Percentiles rank a stretch among this genome's conserved stretches.
phyloP scores from a whole-genome alignment of 139 green algal species.

The Closterium sp. region DNA sequence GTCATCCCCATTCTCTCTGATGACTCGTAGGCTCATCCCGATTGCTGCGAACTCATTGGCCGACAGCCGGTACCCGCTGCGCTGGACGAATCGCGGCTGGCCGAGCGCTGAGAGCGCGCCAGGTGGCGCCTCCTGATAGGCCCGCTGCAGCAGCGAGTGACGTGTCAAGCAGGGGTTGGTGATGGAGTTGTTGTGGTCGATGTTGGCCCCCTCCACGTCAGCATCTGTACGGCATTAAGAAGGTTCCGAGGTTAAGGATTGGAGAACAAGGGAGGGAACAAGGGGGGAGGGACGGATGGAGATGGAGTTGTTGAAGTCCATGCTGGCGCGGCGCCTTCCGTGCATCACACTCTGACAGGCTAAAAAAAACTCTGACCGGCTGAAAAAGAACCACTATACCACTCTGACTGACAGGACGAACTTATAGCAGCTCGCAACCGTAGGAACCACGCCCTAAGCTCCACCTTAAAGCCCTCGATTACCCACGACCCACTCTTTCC shows the following conservation, averaged over 20 bases:
- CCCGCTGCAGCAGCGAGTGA: neutral
- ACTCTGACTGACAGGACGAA: too few species aligned
- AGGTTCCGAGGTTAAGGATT: neutral
- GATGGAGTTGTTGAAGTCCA: too few species aligned
- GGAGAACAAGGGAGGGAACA: neutral
- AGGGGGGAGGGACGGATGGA: too few species aligned
- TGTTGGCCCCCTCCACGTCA: constrained; percentile 15
- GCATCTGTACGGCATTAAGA: neutral
- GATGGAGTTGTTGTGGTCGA: constrained; percentile 12
- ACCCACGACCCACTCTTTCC: neutral
- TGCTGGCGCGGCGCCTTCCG: too few species aligned
- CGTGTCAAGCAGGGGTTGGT: constrained; percentile 10
- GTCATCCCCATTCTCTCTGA: neutral
- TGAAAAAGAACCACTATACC: too few species aligned
- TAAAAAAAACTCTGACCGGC: too few species aligned
- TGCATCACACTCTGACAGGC: too few species aligned
- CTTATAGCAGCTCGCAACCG: too few species aligned
- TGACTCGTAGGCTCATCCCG: neutral
- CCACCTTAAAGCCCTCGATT: neutral
- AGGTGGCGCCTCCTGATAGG: neutral
- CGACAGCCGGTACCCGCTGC: constrained; percentile 8
- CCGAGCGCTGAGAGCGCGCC: neutral
- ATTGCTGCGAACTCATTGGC: neutral
- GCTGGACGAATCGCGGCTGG: neutral
- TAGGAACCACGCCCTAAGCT: too few species aligned